phyloP scores from a whole-genome alignment of 441 rosid genomes.

The Francoa sonchifolia region DNA sequence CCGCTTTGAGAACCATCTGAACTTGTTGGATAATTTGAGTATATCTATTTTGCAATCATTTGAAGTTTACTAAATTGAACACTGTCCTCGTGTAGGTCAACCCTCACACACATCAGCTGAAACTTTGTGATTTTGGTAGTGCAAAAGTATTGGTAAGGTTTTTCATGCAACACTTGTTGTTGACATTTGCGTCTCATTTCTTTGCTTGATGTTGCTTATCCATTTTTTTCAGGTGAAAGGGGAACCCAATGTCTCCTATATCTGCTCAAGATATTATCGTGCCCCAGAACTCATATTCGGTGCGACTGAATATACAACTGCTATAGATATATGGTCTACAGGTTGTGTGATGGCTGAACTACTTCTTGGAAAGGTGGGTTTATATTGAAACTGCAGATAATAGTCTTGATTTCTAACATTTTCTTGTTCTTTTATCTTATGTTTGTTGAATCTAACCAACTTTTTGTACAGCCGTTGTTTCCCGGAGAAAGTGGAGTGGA shows the following conservation, averaged over 20 bases:
- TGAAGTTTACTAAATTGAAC: conserved; percentile 2
- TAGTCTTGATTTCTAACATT: conserved; percentile 2
- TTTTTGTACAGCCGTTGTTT: conserved; percentile 66
- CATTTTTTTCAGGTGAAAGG: conserved; percentile 63
- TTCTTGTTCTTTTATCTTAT: neutral
- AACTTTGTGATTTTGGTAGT: conserved; percentile 97
- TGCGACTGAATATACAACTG: conserved; percentile 95
- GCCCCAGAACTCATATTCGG: conserved; percentile 99
- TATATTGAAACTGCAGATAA: conserved; percentile 5
- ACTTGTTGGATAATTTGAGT: too few relatives aligned
- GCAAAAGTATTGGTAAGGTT: conserved; percentile 86
- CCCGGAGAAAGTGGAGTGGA: conserved; percentile 99
- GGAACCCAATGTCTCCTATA: conserved; percentile 93
- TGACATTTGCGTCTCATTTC: conserved; percentile 6
- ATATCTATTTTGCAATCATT: too few relatives aligned
- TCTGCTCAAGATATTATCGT: conserved; percentile 94
- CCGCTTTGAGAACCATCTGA: too few relatives aligned
- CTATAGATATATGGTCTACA: conserved; percentile 97
- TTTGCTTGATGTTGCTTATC: conserved; percentile 14
- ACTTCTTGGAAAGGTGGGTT: conserved; percentile 83
- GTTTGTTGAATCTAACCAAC: conserved; percentile 6
- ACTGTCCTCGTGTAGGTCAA: conserved; percentile 52
- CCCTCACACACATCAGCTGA: conserved; percentile 93
- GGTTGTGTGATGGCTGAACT: conserved; percentile 99
- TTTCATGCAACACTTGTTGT: conserved; percentile 1